Percentiles rank a stretch among this genome's conserved stretches.
phyloP scores from a whole-genome alignment of 257 asterid genomes.

The Primulina tabacum region DNA sequence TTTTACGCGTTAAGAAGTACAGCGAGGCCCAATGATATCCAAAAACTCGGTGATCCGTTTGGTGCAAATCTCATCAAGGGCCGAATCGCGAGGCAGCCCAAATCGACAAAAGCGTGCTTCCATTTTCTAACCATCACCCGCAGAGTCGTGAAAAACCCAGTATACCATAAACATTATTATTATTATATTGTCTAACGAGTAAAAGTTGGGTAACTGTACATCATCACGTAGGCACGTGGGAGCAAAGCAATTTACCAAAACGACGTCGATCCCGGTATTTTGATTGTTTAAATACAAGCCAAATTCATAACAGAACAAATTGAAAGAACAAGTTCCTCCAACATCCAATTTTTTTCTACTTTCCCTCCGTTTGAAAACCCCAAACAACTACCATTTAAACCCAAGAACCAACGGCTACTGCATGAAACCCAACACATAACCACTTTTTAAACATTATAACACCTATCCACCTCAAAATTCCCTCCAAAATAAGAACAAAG shows the following conservation, averaged over 20 bases:
- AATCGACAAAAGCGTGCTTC: too few relatives aligned
- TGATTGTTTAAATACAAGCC: slow-evolving; percentile 29
- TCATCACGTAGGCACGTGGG: slow-evolving; percentile 34
- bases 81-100: too few relatives aligned
- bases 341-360: slow-evolving; percentile 1
- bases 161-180: not conserved
- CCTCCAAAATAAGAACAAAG: slow-evolving; percentile 50
- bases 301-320: slow-evolving; percentile 1
- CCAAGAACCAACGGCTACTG: slow-evolving; percentile 30
- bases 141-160: not conserved
- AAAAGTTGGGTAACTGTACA: slow-evolving; percentile 21
- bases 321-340: not conserved
- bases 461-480: slow-evolving; percentile 36
- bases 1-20: too few relatives aligned
- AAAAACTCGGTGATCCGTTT: too few relatives aligned
- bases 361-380: slow-evolving; percentile 31
- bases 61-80: too few relatives aligned
- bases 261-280: slow-evolving; percentile 28
- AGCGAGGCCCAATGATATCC: too few relatives aligned
- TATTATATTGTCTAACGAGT: not conserved
- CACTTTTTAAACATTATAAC: slow-evolving; percentile 59
- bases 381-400: slow-evolving; percentile 37
- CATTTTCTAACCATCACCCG: not conserved
- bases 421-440: slow-evolving; percentile 36
- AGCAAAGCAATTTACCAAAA: slow-evolving; percentile 11